Base-by-base conservation (phyloP, 2,329 filamentous ascomycete genomes). In the Cryphonectria japonica region DNA sequence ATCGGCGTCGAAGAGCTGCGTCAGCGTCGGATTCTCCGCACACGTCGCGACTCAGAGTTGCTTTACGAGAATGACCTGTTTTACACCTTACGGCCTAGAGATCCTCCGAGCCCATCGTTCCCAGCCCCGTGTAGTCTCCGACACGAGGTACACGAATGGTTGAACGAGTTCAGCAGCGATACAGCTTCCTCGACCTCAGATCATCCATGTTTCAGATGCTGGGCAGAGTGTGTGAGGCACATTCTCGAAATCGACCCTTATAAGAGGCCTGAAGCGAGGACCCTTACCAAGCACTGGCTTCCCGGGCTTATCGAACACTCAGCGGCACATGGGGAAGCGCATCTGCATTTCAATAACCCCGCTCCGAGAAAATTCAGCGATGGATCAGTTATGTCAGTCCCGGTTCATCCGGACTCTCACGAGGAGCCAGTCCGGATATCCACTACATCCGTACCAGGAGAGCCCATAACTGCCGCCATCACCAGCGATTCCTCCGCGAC, bases 181-280 rank as follows among this genome's bases (percentile, higher is more conserved):
- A 3, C 43, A 29, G 6, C 52, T 46, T n/a, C 16, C 8, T 34
- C 61, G 11, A 8, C 54, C 29, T 34, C 54, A 19, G 26, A 43
- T 2, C 52, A 41, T 2, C 39, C 57, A 13, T 71, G 69, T 32
- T 29, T 69, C 22, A 71, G 37, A 22, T 71, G 69, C 66, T 71
- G 69, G 69, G 69, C 69, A 26, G 29, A 64, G 4, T 69, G 66
- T 19, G 69, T 71, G 7, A 26, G 46, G 13, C 39, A 43, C 8
- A 69, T 69, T 29, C 57, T 71, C 16, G 66, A 69, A 50, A 66
- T 69, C 7, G 32, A 71, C 19, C 52, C 69, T 3, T 32, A 34
- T n/a, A 54, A 66, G 8, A 66, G 69, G 32, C 69, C 69, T 9
- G 34, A 14, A 9, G 66, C 66, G 6, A 32, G 32, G 14, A 68